Evolutionary conservation across 1,284 basidiomycete species (phyloP), one percentile per base, ranked within the genome.

Genomic region (Puccinia horiana): DNA sequence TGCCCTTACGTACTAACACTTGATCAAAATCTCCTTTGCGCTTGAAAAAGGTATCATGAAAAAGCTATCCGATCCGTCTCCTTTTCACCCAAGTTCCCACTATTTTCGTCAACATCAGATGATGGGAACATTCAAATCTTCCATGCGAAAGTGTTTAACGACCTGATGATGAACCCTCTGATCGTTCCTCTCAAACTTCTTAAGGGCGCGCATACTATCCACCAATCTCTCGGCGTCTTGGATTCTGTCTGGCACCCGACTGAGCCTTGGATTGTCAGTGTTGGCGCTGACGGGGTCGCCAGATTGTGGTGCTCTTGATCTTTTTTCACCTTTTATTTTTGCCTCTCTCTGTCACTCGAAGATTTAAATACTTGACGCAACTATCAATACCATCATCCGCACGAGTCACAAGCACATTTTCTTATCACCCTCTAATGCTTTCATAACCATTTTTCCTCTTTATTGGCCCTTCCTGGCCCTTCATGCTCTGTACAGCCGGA

Each of bases 151-250:
- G 93, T 99, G 52, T 98, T 94, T 88, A 92, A 91, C 85, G 96
- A 98, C 87, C 90, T 98, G 75, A 93, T 96, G 90, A 95, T 94
- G 82, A 96, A 98, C 88, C 94, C 97, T 49, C 89, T 98, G 82
- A 95, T 99, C 85, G 96, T 99, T 0, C 97, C 97, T 42, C 89
- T 99, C 85, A 99, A 99, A 88, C 96, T 99, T 83, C 89, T 99
- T 75, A 90, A 94, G 47, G 96, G 95, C 40, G 69, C 69, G 16
- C 97, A 99, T 88, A 89, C 90, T 76, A 88, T 98, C 79, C 90
- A 88, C 82, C 93, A 96, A 44, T 93, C 93, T 0, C 90, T 99
- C 61, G 97, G 97, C 72, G 95, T 98, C 72, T 89, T 99, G 84
- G 93, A 95, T 86, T 89, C 96, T 23, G 20, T 56, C 18, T 99